Conservation (phyloP, 176 grass and related monocot genomes). For the Cymbopogon citratus region DNA sequence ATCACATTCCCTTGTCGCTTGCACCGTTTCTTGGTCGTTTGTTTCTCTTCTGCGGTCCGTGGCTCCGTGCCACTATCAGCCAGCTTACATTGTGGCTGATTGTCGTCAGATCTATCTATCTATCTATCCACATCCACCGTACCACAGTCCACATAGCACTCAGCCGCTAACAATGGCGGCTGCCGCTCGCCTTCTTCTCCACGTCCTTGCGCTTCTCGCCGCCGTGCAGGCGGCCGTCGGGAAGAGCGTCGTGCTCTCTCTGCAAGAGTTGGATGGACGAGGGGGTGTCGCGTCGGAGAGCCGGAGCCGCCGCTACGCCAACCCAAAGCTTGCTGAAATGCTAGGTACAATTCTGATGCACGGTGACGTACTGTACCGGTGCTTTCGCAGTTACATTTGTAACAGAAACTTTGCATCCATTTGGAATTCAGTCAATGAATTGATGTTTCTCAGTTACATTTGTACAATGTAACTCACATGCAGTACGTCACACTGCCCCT, state of each 20-base stretch:
- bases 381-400: background rate
- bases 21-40: constrained; percentile 13
- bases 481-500: no score
- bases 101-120: constrained; percentile 13
- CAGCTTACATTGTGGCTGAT: background rate
- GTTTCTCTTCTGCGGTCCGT: background rate
- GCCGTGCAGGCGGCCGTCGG: background rate
- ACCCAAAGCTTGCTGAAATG: background rate
- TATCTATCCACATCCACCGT: no score
- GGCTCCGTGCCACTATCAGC: background rate
- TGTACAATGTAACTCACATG: no score
- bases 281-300: constrained; percentile 4
- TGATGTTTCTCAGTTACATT: no score
- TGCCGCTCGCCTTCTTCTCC: background rate
- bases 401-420: background rate
- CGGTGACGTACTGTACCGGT: background rate
- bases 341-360: constrained; percentile 20
- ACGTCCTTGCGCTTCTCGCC: constrained; percentile 13
- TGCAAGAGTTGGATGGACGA: constrained; percentile 40
- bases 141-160: background rate
- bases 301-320: background rate
- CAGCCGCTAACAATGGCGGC: constrained; percentile 5
- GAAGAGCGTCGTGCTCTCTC: constrained; percentile 20
- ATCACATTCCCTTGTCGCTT: constrained; percentile 41
- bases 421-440: background rate